A percentile compares a stretch with the other conserved stretches of the same genome.
phyloP scores from a whole-genome alignment of 345 rosid species.

The Barbarea vulgaris region DNA sequence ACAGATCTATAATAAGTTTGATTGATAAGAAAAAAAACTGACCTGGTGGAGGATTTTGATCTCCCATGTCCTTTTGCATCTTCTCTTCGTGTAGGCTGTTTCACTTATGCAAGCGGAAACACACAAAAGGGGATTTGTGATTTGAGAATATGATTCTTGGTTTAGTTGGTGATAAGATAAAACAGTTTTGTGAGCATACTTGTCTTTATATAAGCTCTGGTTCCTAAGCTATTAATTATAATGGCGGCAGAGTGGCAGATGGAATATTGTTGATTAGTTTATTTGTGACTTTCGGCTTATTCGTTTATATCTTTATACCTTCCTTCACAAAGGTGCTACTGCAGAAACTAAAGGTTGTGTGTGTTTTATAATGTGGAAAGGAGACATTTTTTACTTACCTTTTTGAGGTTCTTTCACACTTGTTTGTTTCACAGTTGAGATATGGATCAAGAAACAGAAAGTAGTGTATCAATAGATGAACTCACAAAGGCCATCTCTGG shows the following conservation, averaged over 20 bases:
- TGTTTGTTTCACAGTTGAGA: not conserved
- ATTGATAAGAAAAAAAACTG: not conserved
- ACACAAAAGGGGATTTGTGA: conserved; percentile 15
- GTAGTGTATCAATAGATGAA: too few species aligned
- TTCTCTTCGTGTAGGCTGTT: conserved; percentile 13
- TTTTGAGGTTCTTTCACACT: conserved; percentile 30
- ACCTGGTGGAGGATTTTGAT: conserved; percentile 41
- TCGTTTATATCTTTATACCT: conserved; percentile 24
- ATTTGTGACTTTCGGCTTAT: conserved; percentile 25
- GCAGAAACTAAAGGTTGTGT: not conserved
- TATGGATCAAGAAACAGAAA: too few species aligned
- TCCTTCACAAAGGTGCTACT: conserved; percentile 18
- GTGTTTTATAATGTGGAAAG: conserved; percentile 12
- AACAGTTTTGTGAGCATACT: not conserved
- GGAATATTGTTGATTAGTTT: not conserved
- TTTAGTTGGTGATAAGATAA: conserved; percentile 12
- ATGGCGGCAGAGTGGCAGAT: not conserved
- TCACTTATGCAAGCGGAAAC: conserved; percentile 12
- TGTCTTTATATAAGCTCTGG: conserved; percentile 32
- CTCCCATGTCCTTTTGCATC: conserved; percentile 31
- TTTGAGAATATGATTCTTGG: conserved; percentile 33
- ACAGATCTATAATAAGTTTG: not conserved
- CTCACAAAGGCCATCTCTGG: too few species aligned
- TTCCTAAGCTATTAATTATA: not conserved
- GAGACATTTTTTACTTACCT: conserved; percentile 7